Base-by-base conservation (phyloP, 345 rosid species). In the Linum lewisii region DNA sequence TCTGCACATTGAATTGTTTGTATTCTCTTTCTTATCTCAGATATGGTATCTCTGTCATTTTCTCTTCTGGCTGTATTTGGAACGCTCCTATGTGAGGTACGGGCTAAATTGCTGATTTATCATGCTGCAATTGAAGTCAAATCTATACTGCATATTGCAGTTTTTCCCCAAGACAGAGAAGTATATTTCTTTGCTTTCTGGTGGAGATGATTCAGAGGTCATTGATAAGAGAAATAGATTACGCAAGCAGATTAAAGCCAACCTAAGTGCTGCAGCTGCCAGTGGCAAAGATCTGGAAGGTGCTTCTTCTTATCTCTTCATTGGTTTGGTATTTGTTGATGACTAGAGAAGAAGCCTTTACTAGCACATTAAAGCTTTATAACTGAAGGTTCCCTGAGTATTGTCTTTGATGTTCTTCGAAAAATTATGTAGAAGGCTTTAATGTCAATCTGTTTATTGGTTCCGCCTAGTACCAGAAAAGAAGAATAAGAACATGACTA, bases 201-300 rank as follows among this genome's bases (percentile, higher is more conserved):
- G 97, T 65, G 83, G 83, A 63, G 96, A 84, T 56, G 84, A 80
- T 32, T 59, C 77, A 0, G 90, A 84, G 54, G 66, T 78, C 45
- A 65, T 79, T 66, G 99, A 94, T 65, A 62, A 79, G 68, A 90
- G 97, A 78, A 86, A 84, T 79, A 81, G 73, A 73, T 72, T 94
- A 81, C 90, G 99, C 24, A 84, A 85, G 72, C 97, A 87, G 87
- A 84, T 94, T 62, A 94, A 94, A 78, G 95, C 90, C 38, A 90
- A 90, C 66, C 75, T 90, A 59, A 59, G 87, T 73, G 83, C 92
- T 74, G 97, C 99, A 74, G 90, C 99, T 49, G 92, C 96, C 57
- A 85, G 87, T 64, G 99, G 99, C 68, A 94, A 94, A 75, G 99
- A 94, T 64, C 75, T 94, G 73, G 99, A 94, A 90, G 99, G 99